Percentiles rank a stretch among this genome's conserved stretches.
Conservation (phyloP, 192 early-diverging fungal species). For the Backusella westeae region DNA sequence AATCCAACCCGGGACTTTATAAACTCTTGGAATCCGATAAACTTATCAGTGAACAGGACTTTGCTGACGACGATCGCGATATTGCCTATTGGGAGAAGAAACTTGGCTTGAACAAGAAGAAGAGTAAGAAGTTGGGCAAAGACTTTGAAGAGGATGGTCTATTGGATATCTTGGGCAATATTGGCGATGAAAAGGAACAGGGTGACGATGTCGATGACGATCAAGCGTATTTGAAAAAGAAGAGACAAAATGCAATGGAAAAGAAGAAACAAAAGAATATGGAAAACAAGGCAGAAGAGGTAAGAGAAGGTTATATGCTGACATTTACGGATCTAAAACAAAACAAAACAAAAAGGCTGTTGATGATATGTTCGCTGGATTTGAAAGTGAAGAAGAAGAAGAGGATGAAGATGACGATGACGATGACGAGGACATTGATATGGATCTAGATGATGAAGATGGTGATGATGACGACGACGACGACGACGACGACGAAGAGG, state of each 20-base stretch:
- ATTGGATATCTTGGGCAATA: slow-evolving; percentile 42
- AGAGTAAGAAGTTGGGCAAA: slow-evolving; percentile 42
- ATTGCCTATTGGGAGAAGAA: slow-evolving; percentile 55
- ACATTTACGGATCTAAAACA: background rate
- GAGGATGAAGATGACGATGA: background rate
- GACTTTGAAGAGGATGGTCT: slow-evolving; percentile 52
- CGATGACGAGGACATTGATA: slow-evolving; percentile 21
- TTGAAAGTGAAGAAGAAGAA: slow-evolving; percentile 2
- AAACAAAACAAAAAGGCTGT: slow-evolving; percentile 8
- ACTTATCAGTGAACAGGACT: slow-evolving; percentile 28
- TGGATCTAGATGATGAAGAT: slow-evolving; percentile 6
- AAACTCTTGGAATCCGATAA: slow-evolving; percentile 44
- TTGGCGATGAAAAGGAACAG: slow-evolving; percentile 23
- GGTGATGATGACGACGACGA: slow-evolving; percentile 27
- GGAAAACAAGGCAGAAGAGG: slow-evolving; percentile 38
- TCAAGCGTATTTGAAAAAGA: slow-evolving; percentile 29
- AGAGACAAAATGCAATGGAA: slow-evolving; percentile 16
- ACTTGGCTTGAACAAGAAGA: slow-evolving; percentile 44
- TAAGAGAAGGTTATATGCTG: background rate
- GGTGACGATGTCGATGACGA: slow-evolving; percentile 28
- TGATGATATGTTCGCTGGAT: slow-evolving; percentile 24
- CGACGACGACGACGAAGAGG: slow-evolving; percentile 19
- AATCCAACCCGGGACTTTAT: slow-evolving; percentile 47
- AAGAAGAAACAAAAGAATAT: slow-evolving; percentile 26
- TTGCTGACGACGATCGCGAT: slow-evolving; percentile 46